Base-by-base conservation (phyloP, 2,329 filamentous ascomycete species). In the Sarocladium brachiariae region DNA sequence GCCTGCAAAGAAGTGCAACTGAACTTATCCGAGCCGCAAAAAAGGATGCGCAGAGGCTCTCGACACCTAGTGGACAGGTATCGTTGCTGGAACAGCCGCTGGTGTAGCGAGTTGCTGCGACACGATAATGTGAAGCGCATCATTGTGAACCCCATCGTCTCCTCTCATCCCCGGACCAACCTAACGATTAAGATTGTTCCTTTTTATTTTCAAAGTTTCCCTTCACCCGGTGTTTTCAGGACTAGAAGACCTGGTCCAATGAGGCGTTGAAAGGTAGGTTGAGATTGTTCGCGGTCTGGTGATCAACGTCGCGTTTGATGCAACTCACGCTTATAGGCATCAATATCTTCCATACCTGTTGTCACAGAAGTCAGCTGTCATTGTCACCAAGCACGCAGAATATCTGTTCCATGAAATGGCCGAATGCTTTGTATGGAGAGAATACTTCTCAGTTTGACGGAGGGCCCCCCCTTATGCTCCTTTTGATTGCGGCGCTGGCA, bases 21-120 rank as follows among this genome's bases (percentile, higher is more conserved):
- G 68, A 97, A 96, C 2, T 83, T 76, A 66, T 99, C 93, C 2
- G 92, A 93, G 55, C 93, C 93, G 69, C 91, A 97, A 69, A 96
- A 99, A 3, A 99, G 77, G 50, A 99, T 89, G 30, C 84, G 78
- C 27, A 99, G 74, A 2, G 89, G 87, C 4, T 81, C 75, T 0
- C 27, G 75, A 71, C 14, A 53, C 16, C 34, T 41, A 14, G 5
- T 35, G 33, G 46, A 35, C 3, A 37, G 18, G 19, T 19, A 25
- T 9, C 46, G 46, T 49, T 21, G 46, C 21, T 35, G 18, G 31
- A 35, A n/a, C n/a, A n/a, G 27, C 13, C 7, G 27, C 13, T 7
- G 27, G 7, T 7, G 27, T 30, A 13, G 27, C 13, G 27, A 30
- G 27, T n/a, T 31, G 19, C 6, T 48, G 6, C 45, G 46, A 16